Conservation (phyloP, 1,284 basidiomycete genomes). For the Sanghuangporus weigelae region DNA sequence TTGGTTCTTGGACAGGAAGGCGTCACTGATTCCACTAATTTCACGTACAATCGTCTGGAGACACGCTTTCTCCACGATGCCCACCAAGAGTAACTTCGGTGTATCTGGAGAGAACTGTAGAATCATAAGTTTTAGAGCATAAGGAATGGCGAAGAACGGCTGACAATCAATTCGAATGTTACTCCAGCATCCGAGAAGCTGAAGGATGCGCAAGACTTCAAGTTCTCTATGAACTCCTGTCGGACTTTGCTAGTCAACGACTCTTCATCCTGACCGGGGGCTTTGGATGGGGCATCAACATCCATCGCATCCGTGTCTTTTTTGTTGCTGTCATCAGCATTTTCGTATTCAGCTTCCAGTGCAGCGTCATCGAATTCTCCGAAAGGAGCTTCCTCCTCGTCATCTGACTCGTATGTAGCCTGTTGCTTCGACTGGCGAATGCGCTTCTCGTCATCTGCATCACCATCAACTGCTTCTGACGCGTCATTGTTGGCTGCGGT, state of each 20-base stretch:
- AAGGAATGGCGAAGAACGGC: conserved; percentile 25
- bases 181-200: conserved; percentile 71
- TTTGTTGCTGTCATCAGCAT: conserved; percentile 41
- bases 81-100: conserved; percentile 89
- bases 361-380: conserved; percentile 55
- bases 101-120: conserved; percentile 61
- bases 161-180: conserved; percentile 77
- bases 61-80: conserved; percentile 85
- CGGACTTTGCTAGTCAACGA: conserved; percentile 29
- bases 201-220: conserved; percentile 65
- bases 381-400: conserved; percentile 44
- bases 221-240: conserved; percentile 27
- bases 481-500: conserved; percentile 42
- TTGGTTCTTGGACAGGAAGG: conserved; percentile 66
- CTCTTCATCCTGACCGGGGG: conserved; percentile 31
- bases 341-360: conserved; percentile 63
- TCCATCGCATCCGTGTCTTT: conserved; percentile 58
- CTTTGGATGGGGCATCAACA: conserved; percentile 57
- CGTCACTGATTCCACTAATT: conserved; percentile 81
- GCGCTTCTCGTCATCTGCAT: conserved; percentile 53
- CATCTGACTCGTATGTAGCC: conserved; percentile 49
- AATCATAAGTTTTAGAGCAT: neutral
- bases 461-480: conserved; percentile 67
- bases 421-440: conserved; percentile 42
- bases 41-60: conserved; percentile 82